Percentiles rank a stretch among this genome's conserved stretches.
These are phyloP conservation scores for Moniliophthora roreri DNA, from an alignment of 1,284 basidiomycete genomes.

Conservation along the genomic window DNA sequence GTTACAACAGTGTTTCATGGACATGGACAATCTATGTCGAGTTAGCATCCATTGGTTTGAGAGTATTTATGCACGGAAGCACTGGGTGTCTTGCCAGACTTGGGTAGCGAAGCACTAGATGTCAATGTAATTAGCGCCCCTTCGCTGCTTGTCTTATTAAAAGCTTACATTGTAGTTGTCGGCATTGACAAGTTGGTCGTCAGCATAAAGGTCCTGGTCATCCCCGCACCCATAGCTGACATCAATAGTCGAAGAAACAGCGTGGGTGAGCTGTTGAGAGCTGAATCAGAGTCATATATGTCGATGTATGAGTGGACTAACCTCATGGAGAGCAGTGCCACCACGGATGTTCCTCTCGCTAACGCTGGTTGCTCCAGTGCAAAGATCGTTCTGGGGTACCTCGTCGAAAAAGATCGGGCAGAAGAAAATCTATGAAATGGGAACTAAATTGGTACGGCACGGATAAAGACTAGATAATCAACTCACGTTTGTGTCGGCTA, in stretches of 20 bases:
- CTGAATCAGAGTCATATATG: too few relatives aligned
- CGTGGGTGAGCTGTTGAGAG: slow-evolving; percentile 22
- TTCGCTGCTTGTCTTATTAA: not conserved
- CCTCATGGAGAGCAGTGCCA: slow-evolving; percentile 21
- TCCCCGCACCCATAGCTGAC: slow-evolving; percentile 19
- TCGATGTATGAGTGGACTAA: too few relatives aligned
- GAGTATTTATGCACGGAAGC: not conserved
- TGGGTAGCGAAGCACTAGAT: slow-evolving; percentile 1
- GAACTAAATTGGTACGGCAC: too few relatives aligned
- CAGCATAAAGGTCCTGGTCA: slow-evolving; percentile 17
- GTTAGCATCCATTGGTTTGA: too few relatives aligned
- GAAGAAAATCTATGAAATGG: slow-evolving; percentile 21
- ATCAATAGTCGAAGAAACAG: slow-evolving; percentile 16
- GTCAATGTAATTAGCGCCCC: not conserved
- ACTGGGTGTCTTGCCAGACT: slow-evolving; percentile 2
- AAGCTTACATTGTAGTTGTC: slow-evolving; percentile 22
- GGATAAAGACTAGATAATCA: too few relatives aligned
- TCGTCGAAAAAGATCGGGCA: slow-evolving; percentile 22
- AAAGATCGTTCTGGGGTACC: slow-evolving; percentile 15
- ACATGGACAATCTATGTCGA: too few relatives aligned
- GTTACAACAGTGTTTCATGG: too few relatives aligned
- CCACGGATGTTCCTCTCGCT: slow-evolving; percentile 19
- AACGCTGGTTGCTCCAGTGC: slow-evolving; percentile 17
- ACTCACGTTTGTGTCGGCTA: slow-evolving; percentile 20
- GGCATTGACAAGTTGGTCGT: slow-evolving; percentile 14